Percentiles rank a stretch among this genome's conserved stretches.
Evolutionary conservation across 2,329 filamentous ascomycete genomes (phyloP).

Genomic region (Penicillium sp.): DNA sequence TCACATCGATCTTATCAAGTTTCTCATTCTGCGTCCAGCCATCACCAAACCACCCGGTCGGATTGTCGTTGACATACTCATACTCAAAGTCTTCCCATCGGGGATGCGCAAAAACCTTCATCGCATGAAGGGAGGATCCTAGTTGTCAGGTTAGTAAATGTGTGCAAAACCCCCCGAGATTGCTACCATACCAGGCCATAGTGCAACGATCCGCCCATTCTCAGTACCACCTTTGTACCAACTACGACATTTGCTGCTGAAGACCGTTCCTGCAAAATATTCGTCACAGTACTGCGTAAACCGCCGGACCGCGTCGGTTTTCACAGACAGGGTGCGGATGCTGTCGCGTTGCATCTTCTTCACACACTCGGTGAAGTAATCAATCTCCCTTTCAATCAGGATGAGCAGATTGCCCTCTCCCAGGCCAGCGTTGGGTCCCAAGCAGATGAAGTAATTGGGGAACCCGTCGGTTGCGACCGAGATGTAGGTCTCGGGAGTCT

Average conservation of each 20-base stretch:
- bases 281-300: constrained; percentile 37
- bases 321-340: constrained; percentile 33
- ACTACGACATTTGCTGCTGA: constrained; percentile 37
- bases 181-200: constrained; percentile 37
- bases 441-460: constrained; percentile 38
- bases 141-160: neutral
- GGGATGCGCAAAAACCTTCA: constrained; percentile 36
- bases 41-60: constrained; percentile 36
- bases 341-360: constrained; percentile 40
- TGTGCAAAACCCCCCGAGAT: neutral
- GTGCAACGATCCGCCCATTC: constrained; percentile 32
- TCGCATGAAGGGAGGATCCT: constrained; percentile 41
- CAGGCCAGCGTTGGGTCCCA: constrained; percentile 36
- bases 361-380: constrained; percentile 38
- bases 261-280: constrained; percentile 39
- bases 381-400: constrained; percentile 34
- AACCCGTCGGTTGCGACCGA: constrained; percentile 36
- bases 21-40: constrained; percentile 39
- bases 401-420: constrained; percentile 39
- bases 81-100: constrained; percentile 45
- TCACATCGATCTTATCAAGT: constrained; percentile 31
- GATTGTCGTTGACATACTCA: constrained; percentile 37
- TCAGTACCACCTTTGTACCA: constrained; percentile 42
- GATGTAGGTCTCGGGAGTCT: constrained; percentile 39
- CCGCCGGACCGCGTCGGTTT: constrained; percentile 28